Base-by-base conservation (phyloP, 352 stramenopile genomes). In the Phytophthora ramorum region DNA sequence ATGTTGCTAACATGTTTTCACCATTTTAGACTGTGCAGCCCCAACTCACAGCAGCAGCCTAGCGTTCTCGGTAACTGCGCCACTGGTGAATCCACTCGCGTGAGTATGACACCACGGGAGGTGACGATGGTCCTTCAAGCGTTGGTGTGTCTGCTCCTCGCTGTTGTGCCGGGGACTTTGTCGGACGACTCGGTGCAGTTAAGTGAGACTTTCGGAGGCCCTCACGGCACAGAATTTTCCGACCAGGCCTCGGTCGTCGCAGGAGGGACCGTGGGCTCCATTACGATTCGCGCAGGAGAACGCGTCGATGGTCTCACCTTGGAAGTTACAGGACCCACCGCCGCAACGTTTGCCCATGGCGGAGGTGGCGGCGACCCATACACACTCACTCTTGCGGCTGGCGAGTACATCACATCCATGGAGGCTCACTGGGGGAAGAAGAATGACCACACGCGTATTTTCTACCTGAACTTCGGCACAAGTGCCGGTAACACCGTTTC, bases 341-440 rank as follows among this genome's bases (percentile, higher is more conserved):
- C 41, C 22, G 20, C 24, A 32, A 47, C 54, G 16, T 62, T 50
- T 30, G 20, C 17, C 9, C 54, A 62, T 16, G 53, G 53, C 4
- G 54, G 54, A 30, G 14, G 20, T 26, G 43, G 54, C 3, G 54
- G 54, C 26, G 46, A 48, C 26, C 26, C 45, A 9, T 52, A 52
- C 12, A 61, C 41, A 22, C 53, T 62, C 35, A 62, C 19, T 3
- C 41, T 62, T 7, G 54, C 17, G 19, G 7, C 26, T 12, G 43
- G n/a, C 0, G 54, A 62, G 30, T 35, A 47, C 13, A 53, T 62
- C 16, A 62, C 41, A 17, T 63, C 55, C 1, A 55, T 63, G 55
- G 55, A 63, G 22, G 44, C 44, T 32, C 55, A 63, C 14, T 62
- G 55, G 55, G 55, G 55, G 0, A 55, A 55, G 32, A 63, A 55